Percentiles rank a stretch among this genome's conserved stretches.
phyloP scores from a whole-genome alignment of 2,329 filamentous ascomycete genomes.

The Sarocladium oryzae region DNA sequence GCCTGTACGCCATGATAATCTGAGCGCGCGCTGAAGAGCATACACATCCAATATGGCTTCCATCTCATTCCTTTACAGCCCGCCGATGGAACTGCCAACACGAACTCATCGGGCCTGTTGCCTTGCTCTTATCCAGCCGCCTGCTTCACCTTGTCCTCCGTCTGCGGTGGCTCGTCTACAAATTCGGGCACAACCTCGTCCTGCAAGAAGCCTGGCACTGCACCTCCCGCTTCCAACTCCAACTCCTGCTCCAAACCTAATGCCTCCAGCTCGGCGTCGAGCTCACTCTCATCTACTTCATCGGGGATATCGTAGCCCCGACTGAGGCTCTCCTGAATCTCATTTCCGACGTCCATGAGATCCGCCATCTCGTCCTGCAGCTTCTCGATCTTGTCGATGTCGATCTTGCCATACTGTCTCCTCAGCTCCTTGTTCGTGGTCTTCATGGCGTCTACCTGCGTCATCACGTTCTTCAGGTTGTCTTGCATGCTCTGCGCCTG shows the following conservation, averaged over 20 bases:
- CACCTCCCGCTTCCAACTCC: conserved; percentile 58
- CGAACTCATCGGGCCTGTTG: not conserved
- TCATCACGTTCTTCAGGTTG: conserved; percentile 97
- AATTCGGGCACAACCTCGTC: conserved; percentile 85
- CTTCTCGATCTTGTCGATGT: conserved; percentile 94
- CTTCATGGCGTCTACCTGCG: conserved; percentile 95
- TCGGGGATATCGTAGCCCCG: conserved; percentile 92
- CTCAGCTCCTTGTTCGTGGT: conserved; percentile 88
- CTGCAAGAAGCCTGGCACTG: conserved; percentile 78
- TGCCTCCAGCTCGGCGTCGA: conserved; percentile 94
- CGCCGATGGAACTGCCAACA: not conserved
- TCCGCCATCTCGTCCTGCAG: conserved; percentile 99
- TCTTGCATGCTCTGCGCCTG: conserved; percentile 98
- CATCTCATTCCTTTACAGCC: not conserved
- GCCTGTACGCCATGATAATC: not conserved
- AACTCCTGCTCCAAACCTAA: conserved; percentile 90
- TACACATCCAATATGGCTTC: not conserved
- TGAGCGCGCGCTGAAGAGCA: not conserved
- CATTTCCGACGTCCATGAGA: conserved; percentile 93
- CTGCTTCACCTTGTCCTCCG: conserved; percentile 72
- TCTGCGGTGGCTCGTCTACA: conserved; percentile 81
- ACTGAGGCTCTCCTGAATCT: conserved; percentile 92
- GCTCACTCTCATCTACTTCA: conserved; percentile 91
- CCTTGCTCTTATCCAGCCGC: conserved; percentile 47
- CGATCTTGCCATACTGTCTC: conserved; percentile 94